These are phyloP conservation scores for Plectosphaerella cucumerina DNA, from an alignment of 2,329 filamentous ascomycete species.

Conservation along the genomic window DNA sequence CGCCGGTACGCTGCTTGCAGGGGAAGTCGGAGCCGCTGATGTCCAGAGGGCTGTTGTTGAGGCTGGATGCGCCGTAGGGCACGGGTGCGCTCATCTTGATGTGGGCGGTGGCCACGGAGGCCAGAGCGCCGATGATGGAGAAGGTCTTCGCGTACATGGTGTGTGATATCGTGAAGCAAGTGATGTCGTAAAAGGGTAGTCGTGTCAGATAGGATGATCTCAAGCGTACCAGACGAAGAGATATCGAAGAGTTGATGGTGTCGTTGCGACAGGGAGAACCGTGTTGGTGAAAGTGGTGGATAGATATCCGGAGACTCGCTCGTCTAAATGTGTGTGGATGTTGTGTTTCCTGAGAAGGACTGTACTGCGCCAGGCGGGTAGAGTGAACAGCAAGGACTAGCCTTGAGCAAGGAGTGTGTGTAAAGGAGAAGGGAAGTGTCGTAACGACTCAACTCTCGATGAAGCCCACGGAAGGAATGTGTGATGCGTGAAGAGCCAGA, in stretches of 20 bases:
- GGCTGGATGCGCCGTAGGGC: constrained; percentile 46
- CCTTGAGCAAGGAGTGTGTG: constrained; percentile 15
- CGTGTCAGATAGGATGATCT: constrained; percentile 15
- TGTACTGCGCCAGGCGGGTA: constrained; percentile 19
- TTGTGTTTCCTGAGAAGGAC: constrained; percentile 12
- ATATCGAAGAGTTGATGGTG: constrained; percentile 6
- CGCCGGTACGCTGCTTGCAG: constrained; percentile 63
- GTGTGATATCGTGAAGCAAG: constrained; percentile 38
- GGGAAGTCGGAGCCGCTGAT: constrained; percentile 67
- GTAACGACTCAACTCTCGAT: constrained; percentile 11
- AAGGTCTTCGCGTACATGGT: constrained; percentile 46
- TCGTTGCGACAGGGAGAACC: constrained; percentile 8
- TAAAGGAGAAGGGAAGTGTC: constrained; percentile 13
- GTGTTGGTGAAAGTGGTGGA: constrained; percentile 8
- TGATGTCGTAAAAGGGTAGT: constrained; percentile 13
- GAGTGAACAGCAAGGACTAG: constrained; percentile 31
- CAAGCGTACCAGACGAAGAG: constrained; percentile 37
- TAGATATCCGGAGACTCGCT: constrained; percentile 6
- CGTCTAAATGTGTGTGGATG: constrained; percentile 10
- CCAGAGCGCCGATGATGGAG: constrained; percentile 47
- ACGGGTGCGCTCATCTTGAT: constrained; percentile 67
- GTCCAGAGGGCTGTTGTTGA: constrained; percentile 61
- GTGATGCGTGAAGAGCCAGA: constrained; percentile 12
- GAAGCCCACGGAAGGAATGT: constrained; percentile 15
- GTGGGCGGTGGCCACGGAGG: constrained; percentile 64